phyloP scores from a whole-genome alignment of 2,329 filamentous ascomycete genomes.

The Colletotrichum karsti region DNA sequence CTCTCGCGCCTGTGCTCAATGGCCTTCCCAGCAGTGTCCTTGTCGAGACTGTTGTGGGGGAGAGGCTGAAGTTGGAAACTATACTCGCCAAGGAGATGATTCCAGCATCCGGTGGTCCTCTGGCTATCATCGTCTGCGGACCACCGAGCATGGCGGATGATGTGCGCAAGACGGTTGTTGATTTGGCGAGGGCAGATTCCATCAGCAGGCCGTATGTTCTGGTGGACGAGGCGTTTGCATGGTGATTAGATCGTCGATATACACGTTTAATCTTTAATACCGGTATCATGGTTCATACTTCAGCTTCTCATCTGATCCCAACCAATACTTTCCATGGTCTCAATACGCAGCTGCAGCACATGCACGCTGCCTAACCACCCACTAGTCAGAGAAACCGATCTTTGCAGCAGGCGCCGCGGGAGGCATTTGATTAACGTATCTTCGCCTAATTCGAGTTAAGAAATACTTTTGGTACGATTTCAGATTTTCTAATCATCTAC shows the following conservation, averaged over 20 bases:
- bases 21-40: slow-evolving; percentile 7
- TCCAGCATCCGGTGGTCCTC: neutral
- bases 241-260: slow-evolving; percentile 1
- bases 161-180: slow-evolving; percentile 22
- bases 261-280: neutral
- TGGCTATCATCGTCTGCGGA: slow-evolving; percentile 29
- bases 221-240: slow-evolving; percentile 32
- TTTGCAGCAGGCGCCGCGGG: no score
- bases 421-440: no score
- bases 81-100: neutral
- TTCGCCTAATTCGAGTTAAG: no score
- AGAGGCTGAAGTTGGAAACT: slow-evolving; percentile 8
- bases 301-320: no score
- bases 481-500: neutral
- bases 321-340: no score
- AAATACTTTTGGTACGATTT: neutral
- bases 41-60: slow-evolving; percentile 10
- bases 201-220: slow-evolving; percentile 17
- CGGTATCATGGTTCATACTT: no score
- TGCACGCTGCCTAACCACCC: no score
- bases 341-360: no score
- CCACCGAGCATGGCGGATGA: slow-evolving; percentile 31
- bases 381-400: no score
- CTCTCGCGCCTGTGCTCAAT: neutral
- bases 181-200: neutral